Evolutionary conservation across 2,329 filamentous ascomycete genomes (phyloP).

Genomic region (Basipetospora chlamydospora): DNA sequence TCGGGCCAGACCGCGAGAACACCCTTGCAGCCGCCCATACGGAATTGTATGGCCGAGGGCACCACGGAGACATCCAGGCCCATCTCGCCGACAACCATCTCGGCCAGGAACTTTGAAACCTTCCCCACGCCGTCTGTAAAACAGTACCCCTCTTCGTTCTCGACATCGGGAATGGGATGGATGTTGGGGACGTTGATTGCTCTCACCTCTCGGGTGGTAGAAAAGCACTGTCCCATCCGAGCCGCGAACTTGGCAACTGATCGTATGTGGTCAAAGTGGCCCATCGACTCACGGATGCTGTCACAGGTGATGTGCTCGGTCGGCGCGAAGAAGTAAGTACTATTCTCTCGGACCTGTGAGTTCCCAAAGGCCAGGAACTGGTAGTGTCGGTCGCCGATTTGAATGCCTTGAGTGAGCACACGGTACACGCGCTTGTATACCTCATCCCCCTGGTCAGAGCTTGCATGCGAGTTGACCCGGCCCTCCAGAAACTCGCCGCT

Average conservation of each 20-base stretch:
- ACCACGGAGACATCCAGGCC: slow-evolving; percentile 38
- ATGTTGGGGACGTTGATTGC: slow-evolving; percentile 45
- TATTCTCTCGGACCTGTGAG: slow-evolving; percentile 83
- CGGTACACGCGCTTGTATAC: slow-evolving; percentile 62
- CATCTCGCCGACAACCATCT: slow-evolving; percentile 59
- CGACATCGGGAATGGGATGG: slow-evolving; percentile 54
- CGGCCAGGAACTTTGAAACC: slow-evolving; percentile 66
- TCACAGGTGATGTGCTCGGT: slow-evolving; percentile 52
- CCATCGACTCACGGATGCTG: slow-evolving; percentile 76
- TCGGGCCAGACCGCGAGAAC: slow-evolving; percentile 64
- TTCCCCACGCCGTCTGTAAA: slow-evolving; percentile 93
- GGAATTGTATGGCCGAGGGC: slow-evolving; percentile 83
- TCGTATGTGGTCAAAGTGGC: slow-evolving; percentile 65
- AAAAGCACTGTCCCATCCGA: slow-evolving; percentile 87
- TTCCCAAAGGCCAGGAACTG: slow-evolving; percentile 91
- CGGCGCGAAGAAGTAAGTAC: slow-evolving; percentile 83
- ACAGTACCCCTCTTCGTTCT: slow-evolving; percentile 40
- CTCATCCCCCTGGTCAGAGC: slow-evolving; percentile 46
- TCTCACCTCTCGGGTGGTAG: slow-evolving; percentile 66
- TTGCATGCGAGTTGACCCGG: slow-evolving; percentile 39
- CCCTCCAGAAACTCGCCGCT: slow-evolving; percentile 59
- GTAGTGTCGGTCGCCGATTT: slow-evolving; percentile 67
- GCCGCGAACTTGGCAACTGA: slow-evolving; percentile 83
- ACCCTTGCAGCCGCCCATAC: slow-evolving; percentile 84
- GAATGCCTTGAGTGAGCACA: slow-evolving; percentile 62